Base-by-base conservation (phyloP, 1,139 yeast species). In the Suhomyces chickasaworum region DNA sequence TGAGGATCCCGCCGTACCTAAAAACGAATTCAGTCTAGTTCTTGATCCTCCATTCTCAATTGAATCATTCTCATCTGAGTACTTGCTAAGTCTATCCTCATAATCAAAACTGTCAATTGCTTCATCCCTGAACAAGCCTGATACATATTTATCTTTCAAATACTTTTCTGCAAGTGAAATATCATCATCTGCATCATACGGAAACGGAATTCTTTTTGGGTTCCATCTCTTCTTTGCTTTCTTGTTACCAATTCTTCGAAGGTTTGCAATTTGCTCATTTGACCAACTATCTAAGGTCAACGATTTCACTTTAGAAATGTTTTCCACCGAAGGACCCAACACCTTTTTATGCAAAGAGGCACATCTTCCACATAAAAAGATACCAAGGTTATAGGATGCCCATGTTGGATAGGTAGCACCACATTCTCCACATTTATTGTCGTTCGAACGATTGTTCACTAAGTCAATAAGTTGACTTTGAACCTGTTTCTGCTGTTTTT, bases 261-360 rank as follows among this genome's bases (percentile, higher is more conserved):
- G 66, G 27, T 76, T 62, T 31, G 79, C 84, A 15, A 87, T 64
- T 56, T 89, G 81, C 40, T 81, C 84, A 23, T 63, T 69, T 3
- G 77, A 68, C 90, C 97, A 93, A 1, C 77, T 73, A 60, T 93
- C 99, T 58, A 90, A 75, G 1, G 95, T 85, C 52, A 93, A 69
- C 0, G 96, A 88, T 53, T 95, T 81, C 5, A 90, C 86, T 53
- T 80, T 80, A 18, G 96, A 85, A 4, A 89, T 72, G 0, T 52
- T 47, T 21, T 60, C 60, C 23, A 56, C 48, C 2, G 84, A 68
- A 3, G 72, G 68, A 0, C 95, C 95, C 50, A 91, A 68, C 12
- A 71, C 62, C 29, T 88, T 79, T 53, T 95, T 78, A 65, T 91
- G 98, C 33, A 80, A 74, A 9, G 87, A 79, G 7, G 91, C 89